phyloP scores from a whole-genome alignment of 2,329 filamentous ascomycete genomes.

The Aspergillus calidoustus region DNA sequence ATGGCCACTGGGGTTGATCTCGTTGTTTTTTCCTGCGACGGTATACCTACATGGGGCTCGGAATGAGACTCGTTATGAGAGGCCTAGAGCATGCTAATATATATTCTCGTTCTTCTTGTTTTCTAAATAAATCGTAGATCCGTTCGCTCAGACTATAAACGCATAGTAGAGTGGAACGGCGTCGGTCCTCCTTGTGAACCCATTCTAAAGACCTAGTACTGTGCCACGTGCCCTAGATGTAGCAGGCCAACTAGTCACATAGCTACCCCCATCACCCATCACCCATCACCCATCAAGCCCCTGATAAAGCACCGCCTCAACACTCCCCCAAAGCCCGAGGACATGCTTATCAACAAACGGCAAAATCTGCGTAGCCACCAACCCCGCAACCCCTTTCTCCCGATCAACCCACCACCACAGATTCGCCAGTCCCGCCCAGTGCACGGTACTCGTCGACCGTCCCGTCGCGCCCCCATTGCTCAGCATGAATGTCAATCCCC shows the following conservation, averaged over 20 bases:
- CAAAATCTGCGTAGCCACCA: conserved; percentile 51
- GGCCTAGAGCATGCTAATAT: too few species aligned
- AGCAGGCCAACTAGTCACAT: too few species aligned
- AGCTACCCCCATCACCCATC: too few species aligned
- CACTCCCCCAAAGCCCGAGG: background rate
- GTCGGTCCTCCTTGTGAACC: too few species aligned
- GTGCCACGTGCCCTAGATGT: too few species aligned
- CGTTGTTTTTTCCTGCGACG: background rate
- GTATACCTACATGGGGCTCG: background rate
- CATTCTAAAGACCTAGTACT: too few species aligned
- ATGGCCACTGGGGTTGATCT: background rate
- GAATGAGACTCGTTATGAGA: too few species aligned
- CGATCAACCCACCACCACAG: conserved; percentile 63
- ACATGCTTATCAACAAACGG: conserved; percentile 10
- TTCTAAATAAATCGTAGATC: too few species aligned
- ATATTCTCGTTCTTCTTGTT: too few species aligned
- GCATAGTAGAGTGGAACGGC: too few species aligned
- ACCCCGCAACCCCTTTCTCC: conserved; percentile 60
- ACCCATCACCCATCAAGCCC: background rate
- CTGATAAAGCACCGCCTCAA: conserved; percentile 6
- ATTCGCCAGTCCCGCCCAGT: conserved; percentile 62
- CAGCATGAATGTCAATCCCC: conserved; percentile 64
- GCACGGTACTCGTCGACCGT: conserved; percentile 52
- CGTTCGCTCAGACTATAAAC: too few species aligned
- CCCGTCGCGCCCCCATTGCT: conserved; percentile 50